A percentile compares a stretch with the other conserved stretches of the same genome.
Evolutionary conservation across 139 green algal genomes (phyloP).

Genomic region (Coelastrella sp.): DNA sequence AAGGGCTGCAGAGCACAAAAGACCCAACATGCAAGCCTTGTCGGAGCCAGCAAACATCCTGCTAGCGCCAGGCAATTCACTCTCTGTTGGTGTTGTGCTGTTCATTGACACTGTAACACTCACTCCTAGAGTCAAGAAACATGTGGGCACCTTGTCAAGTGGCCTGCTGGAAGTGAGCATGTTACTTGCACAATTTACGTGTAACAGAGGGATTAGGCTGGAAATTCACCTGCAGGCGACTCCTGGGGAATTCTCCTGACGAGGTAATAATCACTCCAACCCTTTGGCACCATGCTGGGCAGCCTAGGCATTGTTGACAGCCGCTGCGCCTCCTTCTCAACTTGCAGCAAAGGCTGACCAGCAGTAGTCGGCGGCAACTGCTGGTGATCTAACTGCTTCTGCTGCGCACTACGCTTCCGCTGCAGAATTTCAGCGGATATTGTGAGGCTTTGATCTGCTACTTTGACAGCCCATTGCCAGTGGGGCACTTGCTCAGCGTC

Average conservation of each 20-base stretch:
- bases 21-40: no score
- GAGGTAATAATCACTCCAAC: slow-evolving; percentile 1
- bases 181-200: no score
- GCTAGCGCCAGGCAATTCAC: no score
- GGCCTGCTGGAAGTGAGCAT: no score
- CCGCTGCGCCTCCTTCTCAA: not conserved
- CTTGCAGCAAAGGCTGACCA: no score
- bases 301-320: not conserved
- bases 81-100: no score
- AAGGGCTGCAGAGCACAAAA: slow-evolving; percentile 33
- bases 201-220: no score
- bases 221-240: slow-evolving; percentile 12
- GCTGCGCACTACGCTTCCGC: not conserved
- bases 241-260: not conserved
- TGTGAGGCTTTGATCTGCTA: not conserved
- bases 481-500: not conserved
- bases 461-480: not conserved
- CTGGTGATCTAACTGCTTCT: not conserved
- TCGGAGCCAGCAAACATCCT: no score
- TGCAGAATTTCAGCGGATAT: not conserved
- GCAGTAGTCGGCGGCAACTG: no score
- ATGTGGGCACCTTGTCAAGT: no score
- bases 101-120: no score
- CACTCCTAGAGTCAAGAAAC: no score
- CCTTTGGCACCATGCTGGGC: not conserved